Evolutionary conservation across 2,329 filamentous ascomycete genomes (phyloP).

Genomic region (Sporothrix globosa): DNA sequence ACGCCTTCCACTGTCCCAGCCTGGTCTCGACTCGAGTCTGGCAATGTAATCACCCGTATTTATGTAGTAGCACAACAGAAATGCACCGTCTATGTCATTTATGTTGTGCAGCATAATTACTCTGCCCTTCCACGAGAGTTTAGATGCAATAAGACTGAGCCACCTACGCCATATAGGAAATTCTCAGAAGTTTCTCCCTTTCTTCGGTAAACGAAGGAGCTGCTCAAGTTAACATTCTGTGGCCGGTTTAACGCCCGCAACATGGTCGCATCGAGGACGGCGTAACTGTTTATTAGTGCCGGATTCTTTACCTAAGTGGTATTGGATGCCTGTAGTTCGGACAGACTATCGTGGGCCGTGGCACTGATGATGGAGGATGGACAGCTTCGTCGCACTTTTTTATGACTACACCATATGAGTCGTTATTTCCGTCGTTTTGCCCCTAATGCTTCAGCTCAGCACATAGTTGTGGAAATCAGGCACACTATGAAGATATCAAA

Average conservation of each 20-base stretch:
- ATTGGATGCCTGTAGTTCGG: too few species aligned
- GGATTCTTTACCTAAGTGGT: neutral
- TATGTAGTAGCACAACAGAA: neutral
- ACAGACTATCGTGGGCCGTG: neutral
- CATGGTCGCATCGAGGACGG: neutral
- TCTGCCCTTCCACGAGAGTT: neutral
- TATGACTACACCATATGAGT: constrained; percentile 7
- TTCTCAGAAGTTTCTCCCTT: neutral
- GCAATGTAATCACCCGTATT: neutral
- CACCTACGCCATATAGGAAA: neutral
- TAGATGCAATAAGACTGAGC: neutral
- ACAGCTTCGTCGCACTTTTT: neutral
- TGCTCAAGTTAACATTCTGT: neutral
- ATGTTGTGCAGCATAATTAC: too few species aligned
- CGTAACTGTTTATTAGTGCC: neutral
- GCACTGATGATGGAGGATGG: neutral
- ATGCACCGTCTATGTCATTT: neutral
- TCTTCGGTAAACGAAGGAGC: neutral
- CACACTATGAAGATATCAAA: too few species aligned
- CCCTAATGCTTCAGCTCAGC: too few species aligned
- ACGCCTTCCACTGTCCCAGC: neutral
- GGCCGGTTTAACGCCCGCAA: neutral
- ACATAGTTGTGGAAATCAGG: too few species aligned
- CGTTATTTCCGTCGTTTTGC: neutral
- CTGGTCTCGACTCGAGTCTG: neutral